Evolutionary conservation across 2,329 filamentous ascomycete species (phyloP).

Genomic region (Aspergillus terreus): DNA sequence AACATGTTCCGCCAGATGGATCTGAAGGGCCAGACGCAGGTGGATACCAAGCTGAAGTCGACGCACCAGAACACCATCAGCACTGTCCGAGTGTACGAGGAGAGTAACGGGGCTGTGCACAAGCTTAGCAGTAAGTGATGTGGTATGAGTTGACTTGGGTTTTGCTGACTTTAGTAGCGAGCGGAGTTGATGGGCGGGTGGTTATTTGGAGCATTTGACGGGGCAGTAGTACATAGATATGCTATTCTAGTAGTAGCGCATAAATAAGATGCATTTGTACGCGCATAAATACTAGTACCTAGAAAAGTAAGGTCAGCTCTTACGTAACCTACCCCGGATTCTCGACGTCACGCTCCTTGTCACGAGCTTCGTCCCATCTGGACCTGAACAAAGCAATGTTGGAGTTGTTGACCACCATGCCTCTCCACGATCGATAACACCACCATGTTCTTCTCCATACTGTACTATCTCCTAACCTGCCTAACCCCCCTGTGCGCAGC

Average conservation of each 20-base stretch:
- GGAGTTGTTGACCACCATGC: no score
- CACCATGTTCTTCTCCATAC: no score
- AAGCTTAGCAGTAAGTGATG: slow-evolving; percentile 78
- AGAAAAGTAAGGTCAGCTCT: no score
- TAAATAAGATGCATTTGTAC: no score
- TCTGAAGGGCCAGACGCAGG: slow-evolving; percentile 84
- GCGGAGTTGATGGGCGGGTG: slow-evolving; percentile 76
- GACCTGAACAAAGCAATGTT: no score
- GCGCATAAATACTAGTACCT: no score
- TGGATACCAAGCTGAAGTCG: slow-evolving; percentile 92
- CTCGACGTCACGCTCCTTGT: slow-evolving; percentile 9
- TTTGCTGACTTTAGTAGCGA: slow-evolving; percentile 51
- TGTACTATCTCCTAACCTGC: no score
- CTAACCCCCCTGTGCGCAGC: no score
- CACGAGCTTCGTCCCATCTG: not conserved
- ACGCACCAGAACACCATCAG: slow-evolving; percentile 96
- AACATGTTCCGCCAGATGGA: slow-evolving; percentile 99
- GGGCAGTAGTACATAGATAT: no score
- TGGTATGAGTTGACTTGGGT: not conserved
- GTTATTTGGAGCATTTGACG: slow-evolving; percentile 68
- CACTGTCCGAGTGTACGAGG: slow-evolving; percentile 73
- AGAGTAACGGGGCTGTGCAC: slow-evolving; percentile 59
- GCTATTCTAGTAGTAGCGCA: no score
- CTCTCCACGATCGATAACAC: not conserved
- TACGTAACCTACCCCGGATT: slow-evolving; percentile 14